These are phyloP conservation scores for Peniophora sp. DNA, from an alignment of 1,284 basidiomycete species.

Conservation along the genomic window DNA sequence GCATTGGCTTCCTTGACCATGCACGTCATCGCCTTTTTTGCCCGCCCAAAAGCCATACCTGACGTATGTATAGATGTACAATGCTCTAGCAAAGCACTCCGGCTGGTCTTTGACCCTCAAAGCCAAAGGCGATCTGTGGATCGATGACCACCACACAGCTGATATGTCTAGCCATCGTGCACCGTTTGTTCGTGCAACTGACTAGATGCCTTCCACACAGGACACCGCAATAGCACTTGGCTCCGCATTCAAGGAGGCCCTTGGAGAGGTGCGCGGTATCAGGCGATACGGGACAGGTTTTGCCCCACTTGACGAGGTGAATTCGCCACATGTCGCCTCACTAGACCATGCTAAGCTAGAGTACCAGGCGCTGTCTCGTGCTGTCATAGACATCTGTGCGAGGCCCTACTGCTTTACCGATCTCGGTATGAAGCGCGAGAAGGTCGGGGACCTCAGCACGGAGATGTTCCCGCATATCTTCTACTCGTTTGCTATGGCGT, in stretches of 20 bases:
- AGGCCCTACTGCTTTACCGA: conserved; percentile 93
- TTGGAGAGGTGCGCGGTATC: conserved; percentile 94
- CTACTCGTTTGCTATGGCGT: conserved; percentile 88
- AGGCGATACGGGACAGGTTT: conserved; percentile 94
- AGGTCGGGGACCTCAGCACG: conserved; percentile 92
- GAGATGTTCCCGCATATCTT: conserved; percentile 98
- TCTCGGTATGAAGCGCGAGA: conserved; percentile 87
- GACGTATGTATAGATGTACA: conserved; percentile 69
- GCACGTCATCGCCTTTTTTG: conserved; percentile 37
- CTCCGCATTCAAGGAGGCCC: conserved; percentile 90
- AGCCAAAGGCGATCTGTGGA: conserved; percentile 94
- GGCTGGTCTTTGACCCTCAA: conserved; percentile 87
- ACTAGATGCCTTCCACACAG: conserved; percentile 43
- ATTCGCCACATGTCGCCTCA: conserved; percentile 2
- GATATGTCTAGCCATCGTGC: conserved; percentile 48
- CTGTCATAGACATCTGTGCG: conserved; percentile 97
- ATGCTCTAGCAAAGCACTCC: conserved; percentile 90
- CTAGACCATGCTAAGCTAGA: conserved; percentile 1
- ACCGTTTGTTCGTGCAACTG: conserved; percentile 7
- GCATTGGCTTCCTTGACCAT: conserved; percentile 98
- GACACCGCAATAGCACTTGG: conserved; percentile 92
- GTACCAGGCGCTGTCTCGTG: conserved; percentile 84
- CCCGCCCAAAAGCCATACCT: too few relatives aligned
- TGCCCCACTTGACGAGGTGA: conserved; percentile 95
- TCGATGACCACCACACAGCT: conserved; percentile 99